Evolutionary conservation across 1,284 basidiomycete genomes (phyloP), one percentile per base, ranked within the genome.

Genomic region (Sphagnurus paluster): DNA sequence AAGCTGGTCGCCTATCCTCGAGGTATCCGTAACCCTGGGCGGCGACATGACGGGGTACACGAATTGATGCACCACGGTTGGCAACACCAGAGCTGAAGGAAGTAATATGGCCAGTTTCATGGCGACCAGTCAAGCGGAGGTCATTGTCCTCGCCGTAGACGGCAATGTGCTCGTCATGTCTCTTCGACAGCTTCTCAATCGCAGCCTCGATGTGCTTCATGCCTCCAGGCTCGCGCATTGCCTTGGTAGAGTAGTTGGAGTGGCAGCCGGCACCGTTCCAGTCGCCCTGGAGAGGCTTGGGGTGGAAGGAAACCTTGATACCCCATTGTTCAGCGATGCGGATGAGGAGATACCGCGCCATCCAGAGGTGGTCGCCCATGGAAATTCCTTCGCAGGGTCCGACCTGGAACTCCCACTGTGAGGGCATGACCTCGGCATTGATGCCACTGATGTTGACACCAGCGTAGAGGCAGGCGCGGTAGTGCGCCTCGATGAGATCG

Each of bases 371-470:
- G 72, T 99, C 96, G 61, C 96, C 96, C 92, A 99, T 97, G 58
- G 90, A 81, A 70, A 99, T 98, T 56, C 96, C 96, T 69, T 90
- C 87, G 66, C 96, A 98, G 32, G 96, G 96, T 52, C 96, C 96
- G 60, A 99, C 94, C 74, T 99, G 97, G 90, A 97, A 99, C 76
- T 99, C 96, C 95, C 95, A 98, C 74, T 99, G 97, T 50, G 95
- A 88, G 21, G 97, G 96, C 96, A 99, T 98, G 60, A 99, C 97
- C 76, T 99, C 97, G 56, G 97, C 97, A 71, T 99, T 99, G 77
- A 99, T 98, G 67, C 97, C 97, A 55, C 93, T 96, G 76, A 98
- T 98, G 77, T 94, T 95, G 74, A 99, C 81, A 60, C 94, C 95
- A 57, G 97, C 79, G 71, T 98, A 98, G 50, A 99, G 82, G 73